phyloP scores from a whole-genome alignment of 1,284 basidiomycete species.

The Xerocomus nothofagi region DNA sequence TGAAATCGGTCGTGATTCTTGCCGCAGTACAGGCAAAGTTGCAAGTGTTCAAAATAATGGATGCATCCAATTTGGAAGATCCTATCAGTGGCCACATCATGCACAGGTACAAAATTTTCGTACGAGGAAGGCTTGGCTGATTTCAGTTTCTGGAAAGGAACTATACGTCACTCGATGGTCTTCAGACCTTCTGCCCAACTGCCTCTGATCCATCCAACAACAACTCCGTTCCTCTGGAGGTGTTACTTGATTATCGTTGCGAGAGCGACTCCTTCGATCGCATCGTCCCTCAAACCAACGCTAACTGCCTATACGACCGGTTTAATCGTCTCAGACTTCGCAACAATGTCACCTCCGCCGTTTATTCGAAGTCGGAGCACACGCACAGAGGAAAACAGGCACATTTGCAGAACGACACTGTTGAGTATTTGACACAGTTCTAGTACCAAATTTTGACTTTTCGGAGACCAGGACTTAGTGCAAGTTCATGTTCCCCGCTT shows the following conservation, averaged over 20 bases:
- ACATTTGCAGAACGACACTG: slow-evolving; percentile 82
- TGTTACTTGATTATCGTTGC: slow-evolving; percentile 81
- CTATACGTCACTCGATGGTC: slow-evolving; percentile 71
- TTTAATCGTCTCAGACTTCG: slow-evolving; percentile 90
- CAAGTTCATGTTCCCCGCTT: slow-evolving; percentile 82
- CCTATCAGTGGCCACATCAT: slow-evolving; percentile 85
- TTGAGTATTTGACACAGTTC: slow-evolving; percentile 34
- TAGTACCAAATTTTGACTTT: slow-evolving; percentile 14
- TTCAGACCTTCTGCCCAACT: slow-evolving; percentile 88
- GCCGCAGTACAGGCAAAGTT: slow-evolving; percentile 83
- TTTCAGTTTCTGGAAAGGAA: slow-evolving; percentile 47
- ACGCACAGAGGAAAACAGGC: slow-evolving; percentile 45
- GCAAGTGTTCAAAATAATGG: slow-evolving; percentile 81
- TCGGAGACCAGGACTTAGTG: slow-evolving; percentile 67
- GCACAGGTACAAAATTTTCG: slow-evolving; percentile 58
- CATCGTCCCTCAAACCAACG: slow-evolving; percentile 87
- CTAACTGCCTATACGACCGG: slow-evolving; percentile 87
- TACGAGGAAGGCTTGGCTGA: background rate
- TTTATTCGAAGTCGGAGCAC: slow-evolving; percentile 37
- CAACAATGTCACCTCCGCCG: slow-evolving; percentile 61
- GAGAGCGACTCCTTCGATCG: slow-evolving; percentile 86
- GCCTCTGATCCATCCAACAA: slow-evolving; percentile 40
- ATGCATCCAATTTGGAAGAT: slow-evolving; percentile 78
- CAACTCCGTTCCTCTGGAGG: slow-evolving; percentile 80
- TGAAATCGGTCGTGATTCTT: slow-evolving; percentile 72